Conservation (phyloP, 345 rosid genomes). For the Melastoma malabathricum region DNA sequence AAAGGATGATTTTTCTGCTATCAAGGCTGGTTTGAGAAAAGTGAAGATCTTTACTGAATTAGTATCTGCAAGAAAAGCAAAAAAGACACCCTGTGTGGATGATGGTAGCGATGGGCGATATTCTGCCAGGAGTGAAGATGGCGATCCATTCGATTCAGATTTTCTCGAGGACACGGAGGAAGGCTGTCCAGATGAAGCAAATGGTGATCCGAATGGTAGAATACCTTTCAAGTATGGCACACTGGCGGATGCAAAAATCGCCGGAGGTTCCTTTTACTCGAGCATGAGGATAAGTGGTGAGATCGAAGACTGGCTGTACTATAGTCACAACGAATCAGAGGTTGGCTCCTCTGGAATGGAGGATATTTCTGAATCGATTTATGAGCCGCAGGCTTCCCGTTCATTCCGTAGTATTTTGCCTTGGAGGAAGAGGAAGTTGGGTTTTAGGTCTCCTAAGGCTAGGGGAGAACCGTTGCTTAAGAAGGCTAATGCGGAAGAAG, state of each 20-base stretch:
- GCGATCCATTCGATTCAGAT: constrained; percentile 61
- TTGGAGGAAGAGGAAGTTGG: constrained; percentile 83
- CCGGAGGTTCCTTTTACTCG: constrained; percentile 53
- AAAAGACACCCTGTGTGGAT: constrained; percentile 50
- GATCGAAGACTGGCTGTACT: constrained; percentile 69
- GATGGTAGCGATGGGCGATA: constrained; percentile 50
- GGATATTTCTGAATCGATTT: constrained; percentile 20
- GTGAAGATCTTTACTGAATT: constrained; percentile 64
- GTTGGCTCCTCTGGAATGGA: constrained; percentile 26
- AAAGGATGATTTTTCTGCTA: constrained; percentile 64
- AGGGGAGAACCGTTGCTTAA: constrained; percentile 93
- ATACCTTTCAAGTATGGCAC: constrained; percentile 76
- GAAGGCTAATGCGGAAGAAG: constrained; percentile 80
- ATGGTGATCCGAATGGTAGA: constrained; percentile 29
- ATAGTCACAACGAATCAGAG: constrained; percentile 54
- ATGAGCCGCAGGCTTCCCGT: constrained; percentile 33
- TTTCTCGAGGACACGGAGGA: constrained; percentile 58
- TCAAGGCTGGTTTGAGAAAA: constrained; percentile 78
- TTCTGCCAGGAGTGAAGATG: constrained; percentile 52
- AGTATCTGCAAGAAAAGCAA: constrained; percentile 50
- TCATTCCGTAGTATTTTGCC: constrained; percentile 52
- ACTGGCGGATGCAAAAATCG: constrained; percentile 56
- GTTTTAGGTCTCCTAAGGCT: constrained; percentile 72
- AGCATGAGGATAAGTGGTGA: constrained; percentile 28
- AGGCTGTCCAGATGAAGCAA: constrained; percentile 55